These are phyloP conservation scores for Thalassia testudinum DNA, from an alignment of 116 monocot genomes.

Conservation along the genomic window DNA sequence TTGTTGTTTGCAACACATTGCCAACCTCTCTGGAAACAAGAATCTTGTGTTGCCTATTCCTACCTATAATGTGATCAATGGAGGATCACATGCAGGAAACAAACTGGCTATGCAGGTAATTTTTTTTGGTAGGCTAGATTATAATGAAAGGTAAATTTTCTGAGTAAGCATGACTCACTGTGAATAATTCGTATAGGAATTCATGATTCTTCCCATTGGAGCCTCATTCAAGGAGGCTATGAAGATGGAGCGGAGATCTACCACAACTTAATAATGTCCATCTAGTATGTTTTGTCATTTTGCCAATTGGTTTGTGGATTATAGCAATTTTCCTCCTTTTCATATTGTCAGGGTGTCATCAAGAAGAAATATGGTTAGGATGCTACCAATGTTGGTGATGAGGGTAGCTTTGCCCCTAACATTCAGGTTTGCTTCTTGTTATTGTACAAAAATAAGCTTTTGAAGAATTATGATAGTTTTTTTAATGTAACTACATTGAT, in stretches of 20 bases:
- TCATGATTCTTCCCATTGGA: conserved; percentile 81
- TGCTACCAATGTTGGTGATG: conserved; percentile 98
- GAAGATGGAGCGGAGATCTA: conserved; percentile 88
- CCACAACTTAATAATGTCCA: conserved; percentile 38
- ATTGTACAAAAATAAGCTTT: too few relatives aligned
- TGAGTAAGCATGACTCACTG: too few relatives aligned
- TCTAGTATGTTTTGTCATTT: neutral
- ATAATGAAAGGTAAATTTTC: too few relatives aligned
- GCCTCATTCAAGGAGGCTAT: conserved; percentile 85
- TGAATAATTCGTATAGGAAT: conserved; percentile 36
- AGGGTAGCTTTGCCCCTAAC: conserved; percentile 96
- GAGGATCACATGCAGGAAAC: conserved; percentile 94
- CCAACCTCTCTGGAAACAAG: too few relatives aligned
- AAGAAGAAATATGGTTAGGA: conserved; percentile 96
- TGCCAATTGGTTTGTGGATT: too few relatives aligned
- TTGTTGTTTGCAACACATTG: too few relatives aligned
- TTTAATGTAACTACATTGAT: too few relatives aligned
- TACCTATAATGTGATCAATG: conserved; percentile 95
- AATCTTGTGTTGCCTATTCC: conserved; percentile 87
- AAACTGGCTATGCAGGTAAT: conserved; percentile 90
- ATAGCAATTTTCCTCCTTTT: too few relatives aligned
- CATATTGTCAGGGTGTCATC: conserved; percentile 43
- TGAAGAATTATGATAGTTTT: too few relatives aligned
- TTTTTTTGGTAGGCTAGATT: neutral
- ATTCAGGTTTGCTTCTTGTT: too few relatives aligned